Conservation (phyloP, 2,329 filamentous ascomycete species). For the Macrophomina pseudophaseolina region DNA sequence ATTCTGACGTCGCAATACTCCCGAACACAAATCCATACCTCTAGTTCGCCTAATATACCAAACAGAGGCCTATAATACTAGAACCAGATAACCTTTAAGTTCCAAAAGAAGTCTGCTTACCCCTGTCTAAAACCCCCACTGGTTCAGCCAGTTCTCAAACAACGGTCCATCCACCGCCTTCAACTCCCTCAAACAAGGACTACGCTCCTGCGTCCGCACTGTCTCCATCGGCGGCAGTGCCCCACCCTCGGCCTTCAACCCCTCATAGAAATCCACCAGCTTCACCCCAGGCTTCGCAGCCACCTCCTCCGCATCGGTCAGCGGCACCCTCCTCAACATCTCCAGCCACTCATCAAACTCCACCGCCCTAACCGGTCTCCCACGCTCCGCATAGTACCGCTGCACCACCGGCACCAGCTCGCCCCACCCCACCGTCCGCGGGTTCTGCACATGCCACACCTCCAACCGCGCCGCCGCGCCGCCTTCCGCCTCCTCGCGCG, state of each 20-base stretch:
- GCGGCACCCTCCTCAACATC: conserved; percentile 19
- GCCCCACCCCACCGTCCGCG: conserved; percentile 22
- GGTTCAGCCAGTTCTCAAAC: conserved; percentile 26
- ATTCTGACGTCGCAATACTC: too few species aligned
- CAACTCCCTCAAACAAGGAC: conserved; percentile 13
- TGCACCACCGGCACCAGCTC: conserved; percentile 26
- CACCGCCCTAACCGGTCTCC: conserved; percentile 11
- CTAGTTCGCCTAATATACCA: too few species aligned
- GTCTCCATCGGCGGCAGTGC: conserved; percentile 24
- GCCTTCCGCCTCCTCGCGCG: not conserved
- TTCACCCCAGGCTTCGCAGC: conserved; percentile 28
- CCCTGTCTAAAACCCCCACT: conserved; percentile 19
- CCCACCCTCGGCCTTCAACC: conserved; percentile 22
- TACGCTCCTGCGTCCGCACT: not conserved
- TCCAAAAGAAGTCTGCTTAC: not conserved
- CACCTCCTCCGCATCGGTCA: conserved; percentile 21
- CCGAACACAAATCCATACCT: too few species aligned
- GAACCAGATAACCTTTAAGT: too few species aligned
- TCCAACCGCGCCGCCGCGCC: conserved; percentile 5
- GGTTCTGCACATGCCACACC: conserved; percentile 30
- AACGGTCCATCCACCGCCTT: conserved; percentile 16
- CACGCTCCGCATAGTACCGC: not conserved
- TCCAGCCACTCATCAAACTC: conserved; percentile 26
- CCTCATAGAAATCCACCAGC: conserved; percentile 30
- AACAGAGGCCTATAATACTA: too few species aligned